phyloP scores from a whole-genome alignment of 1,139 yeast species.

The Nakaseomyces kungkrabaensis region DNA sequence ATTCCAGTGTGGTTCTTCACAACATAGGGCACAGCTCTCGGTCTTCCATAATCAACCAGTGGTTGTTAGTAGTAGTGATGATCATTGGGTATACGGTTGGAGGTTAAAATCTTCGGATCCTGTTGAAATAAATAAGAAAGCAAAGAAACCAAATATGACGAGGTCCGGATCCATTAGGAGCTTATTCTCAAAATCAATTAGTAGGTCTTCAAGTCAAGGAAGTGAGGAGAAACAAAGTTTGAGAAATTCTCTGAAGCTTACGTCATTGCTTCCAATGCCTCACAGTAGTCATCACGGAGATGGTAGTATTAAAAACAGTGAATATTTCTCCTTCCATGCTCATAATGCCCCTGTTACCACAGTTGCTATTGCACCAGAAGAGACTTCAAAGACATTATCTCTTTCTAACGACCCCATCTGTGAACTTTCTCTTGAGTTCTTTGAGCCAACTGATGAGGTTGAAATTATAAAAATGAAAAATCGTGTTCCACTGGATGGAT shows the following conservation, averaged over 20 bases:
- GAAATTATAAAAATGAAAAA: conserved; percentile 7
- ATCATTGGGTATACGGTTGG: conserved; percentile 33
- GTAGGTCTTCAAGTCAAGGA: conserved; percentile 13
- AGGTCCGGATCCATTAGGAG: conserved; percentile 67
- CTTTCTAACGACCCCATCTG: conserved; percentile 71
- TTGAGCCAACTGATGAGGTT: conserved; percentile 27
- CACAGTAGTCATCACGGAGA: conserved; percentile 17
- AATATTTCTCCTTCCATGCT: conserved; percentile 66
- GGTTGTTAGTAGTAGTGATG: conserved; percentile 39
- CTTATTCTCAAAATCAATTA: conserved; percentile 50
- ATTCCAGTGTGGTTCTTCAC: conserved; percentile 56
- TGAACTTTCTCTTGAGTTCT: conserved; percentile 41
- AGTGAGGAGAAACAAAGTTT: conserved; percentile 21
- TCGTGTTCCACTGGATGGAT: not conserved
- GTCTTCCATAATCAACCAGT: conserved; percentile 8
- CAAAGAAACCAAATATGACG: conserved; percentile 3
- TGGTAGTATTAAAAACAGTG: conserved; percentile 23
- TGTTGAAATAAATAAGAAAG: conserved; percentile 1
- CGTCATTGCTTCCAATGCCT: conserved; percentile 9
- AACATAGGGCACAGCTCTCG: conserved; percentile 47
- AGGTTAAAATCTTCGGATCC: conserved; percentile 15
- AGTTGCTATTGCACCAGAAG: conserved; percentile 72
- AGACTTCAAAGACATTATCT: conserved; percentile 53
- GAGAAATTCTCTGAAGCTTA: conserved; percentile 20
- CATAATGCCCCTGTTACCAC: conserved; percentile 65